Conservation (phyloP, 495 filamentous ascomycete species). For the Letharia lupina region DNA sequence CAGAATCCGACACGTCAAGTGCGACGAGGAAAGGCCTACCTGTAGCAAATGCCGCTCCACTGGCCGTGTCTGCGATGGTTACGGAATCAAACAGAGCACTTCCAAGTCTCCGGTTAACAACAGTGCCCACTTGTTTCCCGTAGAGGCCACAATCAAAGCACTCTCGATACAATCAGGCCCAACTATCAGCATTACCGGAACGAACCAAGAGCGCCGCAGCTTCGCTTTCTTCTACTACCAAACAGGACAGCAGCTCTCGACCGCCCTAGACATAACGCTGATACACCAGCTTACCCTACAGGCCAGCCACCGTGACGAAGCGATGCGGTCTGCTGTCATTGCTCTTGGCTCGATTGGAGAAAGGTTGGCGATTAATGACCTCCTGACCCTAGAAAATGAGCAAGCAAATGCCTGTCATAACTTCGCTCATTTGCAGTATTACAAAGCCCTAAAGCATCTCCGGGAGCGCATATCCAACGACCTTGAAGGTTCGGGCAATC, state of each 20-base stretch:
- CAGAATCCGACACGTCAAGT: conserved; percentile 51
- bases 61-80: conserved; percentile 43
- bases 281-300: conserved; percentile 24
- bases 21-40: conserved; percentile 51
- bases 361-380: conserved; percentile 6
- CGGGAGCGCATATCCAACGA: conserved; percentile 15
- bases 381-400: conserved; percentile 10
- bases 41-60: conserved; percentile 47
- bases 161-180: neutral
- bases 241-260: conserved; percentile 5
- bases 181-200: conserved; percentile 15
- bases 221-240: conserved; percentile 21
- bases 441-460: conserved; percentile 18
- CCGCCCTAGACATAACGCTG: neutral
- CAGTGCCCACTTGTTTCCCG: neutral
- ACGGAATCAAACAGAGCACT: conserved; percentile 12
- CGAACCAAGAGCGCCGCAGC: conserved; percentile 12
- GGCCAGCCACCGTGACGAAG: conserved; percentile 20
- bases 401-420: conserved; percentile 17
- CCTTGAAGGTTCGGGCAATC: conserved; percentile 25
- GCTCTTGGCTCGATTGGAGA: conserved; percentile 21
- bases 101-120: neutral
- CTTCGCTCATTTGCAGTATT: conserved; percentile 21
- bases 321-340: conserved; percentile 20
- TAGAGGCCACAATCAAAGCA: neutral